Evolutionary conservation across 768 basidiomycete genomes (phyloP).

Genomic region (Clitopilus hobsonii): DNA sequence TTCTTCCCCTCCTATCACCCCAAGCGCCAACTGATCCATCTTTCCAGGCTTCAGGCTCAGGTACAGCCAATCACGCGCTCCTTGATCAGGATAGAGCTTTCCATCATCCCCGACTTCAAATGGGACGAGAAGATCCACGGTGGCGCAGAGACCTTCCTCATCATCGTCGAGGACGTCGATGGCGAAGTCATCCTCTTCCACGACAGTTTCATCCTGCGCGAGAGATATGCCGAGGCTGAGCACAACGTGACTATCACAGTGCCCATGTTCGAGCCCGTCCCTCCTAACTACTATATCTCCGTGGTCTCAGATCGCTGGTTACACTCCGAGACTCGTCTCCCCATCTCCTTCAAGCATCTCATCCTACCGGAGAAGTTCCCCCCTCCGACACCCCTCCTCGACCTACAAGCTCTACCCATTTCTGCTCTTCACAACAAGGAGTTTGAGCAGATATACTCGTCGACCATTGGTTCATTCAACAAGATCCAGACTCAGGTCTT

Average conservation of each 20-base stretch:
- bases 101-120: constrained; percentile 95
- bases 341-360: constrained; percentile 96
- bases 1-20: constrained; percentile 5
- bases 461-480: constrained; percentile 84
- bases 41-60: constrained; percentile 77
- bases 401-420: constrained; percentile 86
- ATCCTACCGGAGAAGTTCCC: constrained; percentile 98
- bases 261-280: constrained; percentile 95
- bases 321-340: constrained; percentile 90
- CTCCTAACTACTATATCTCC: constrained; percentile 97
- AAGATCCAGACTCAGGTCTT: constrained; percentile 99
- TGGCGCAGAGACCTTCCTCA: constrained; percentile 83
- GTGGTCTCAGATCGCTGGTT: constrained; percentile 94
- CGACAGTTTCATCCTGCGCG: constrained; percentile 87
- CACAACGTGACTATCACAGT: constrained; percentile 94
- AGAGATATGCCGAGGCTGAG: constrained; percentile 89
- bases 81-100: constrained; percentile 86
- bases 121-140: constrained; percentile 98
- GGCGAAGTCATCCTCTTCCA: constrained; percentile 96
- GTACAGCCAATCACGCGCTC: constrained; percentile 96
- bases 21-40: neutral
- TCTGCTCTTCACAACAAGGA: constrained; percentile 92
- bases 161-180: constrained; percentile 95
- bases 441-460: constrained; percentile 82
- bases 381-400: constrained; percentile 84